These are phyloP conservation scores for Chlorella sp. DNA, from an alignment of 139 green algal genomes.

Conservation along the genomic window DNA sequence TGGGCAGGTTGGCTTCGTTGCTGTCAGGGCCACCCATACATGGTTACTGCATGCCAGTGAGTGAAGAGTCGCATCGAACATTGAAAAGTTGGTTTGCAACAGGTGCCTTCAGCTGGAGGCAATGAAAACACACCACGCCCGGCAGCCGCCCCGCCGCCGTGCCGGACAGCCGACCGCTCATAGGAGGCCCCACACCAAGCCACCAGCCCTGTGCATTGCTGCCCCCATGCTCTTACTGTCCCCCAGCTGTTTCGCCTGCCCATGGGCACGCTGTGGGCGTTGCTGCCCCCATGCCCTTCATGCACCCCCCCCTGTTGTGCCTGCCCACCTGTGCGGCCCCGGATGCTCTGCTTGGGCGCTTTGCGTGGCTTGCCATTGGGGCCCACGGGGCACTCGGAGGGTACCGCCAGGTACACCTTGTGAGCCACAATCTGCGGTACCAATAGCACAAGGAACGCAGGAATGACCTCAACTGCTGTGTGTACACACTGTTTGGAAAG, in stretches of 20 bases:
- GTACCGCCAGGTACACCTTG: conserved; percentile 80
- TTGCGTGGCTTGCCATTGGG: conserved; percentile 64
- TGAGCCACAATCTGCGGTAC: conserved; percentile 19
- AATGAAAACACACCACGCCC: too few species aligned
- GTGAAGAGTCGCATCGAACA: too few species aligned
- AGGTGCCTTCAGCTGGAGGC: too few species aligned
- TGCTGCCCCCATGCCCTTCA: too few species aligned
- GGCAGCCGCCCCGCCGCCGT: background rate
- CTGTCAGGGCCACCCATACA: too few species aligned
- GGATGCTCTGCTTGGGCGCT: conserved; percentile 36
- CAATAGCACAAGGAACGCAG: background rate
- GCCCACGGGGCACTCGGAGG: conserved; percentile 76
- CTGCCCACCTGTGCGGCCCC: conserved; percentile 32
- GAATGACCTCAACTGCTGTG: too few species aligned
- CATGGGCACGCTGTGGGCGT: background rate
- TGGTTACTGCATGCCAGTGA: too few species aligned
- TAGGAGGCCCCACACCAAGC: background rate
- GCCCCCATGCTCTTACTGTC: too few species aligned
- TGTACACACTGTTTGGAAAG: too few species aligned
- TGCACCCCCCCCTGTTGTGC: too few species aligned
- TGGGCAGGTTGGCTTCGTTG: too few species aligned
- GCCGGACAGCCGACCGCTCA: background rate
- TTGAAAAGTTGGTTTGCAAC: too few species aligned
- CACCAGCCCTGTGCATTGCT: background rate
- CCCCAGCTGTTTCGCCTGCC: background rate